Evolutionary conservation across 2,329 filamentous ascomycete genomes (phyloP).

Genomic region (Beauveria caledonica): DNA sequence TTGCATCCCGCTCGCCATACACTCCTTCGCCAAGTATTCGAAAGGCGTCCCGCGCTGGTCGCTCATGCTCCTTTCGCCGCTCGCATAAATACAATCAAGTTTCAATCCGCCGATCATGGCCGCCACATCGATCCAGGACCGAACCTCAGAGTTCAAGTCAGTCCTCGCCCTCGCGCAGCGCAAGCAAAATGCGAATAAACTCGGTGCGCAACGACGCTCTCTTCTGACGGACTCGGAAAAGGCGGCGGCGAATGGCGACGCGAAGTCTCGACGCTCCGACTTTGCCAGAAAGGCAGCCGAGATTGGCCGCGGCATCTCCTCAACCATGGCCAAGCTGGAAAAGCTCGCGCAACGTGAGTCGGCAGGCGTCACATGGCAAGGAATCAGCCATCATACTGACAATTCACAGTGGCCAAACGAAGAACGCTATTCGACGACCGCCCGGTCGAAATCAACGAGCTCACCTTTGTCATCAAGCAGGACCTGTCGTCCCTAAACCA

Average conservation of each 20-base stretch:
- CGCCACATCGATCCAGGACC: conserved; percentile 81
- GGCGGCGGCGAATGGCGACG: conserved; percentile 47
- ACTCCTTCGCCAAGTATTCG: not conserved
- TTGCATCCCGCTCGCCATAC: not conserved
- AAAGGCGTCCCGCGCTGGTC: conserved; percentile 25
- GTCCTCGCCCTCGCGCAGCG: conserved; percentile 82
- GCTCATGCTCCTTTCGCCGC: conserved; percentile 17
- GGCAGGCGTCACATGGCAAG: not conserved
- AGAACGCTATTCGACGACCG: conserved; percentile 97
- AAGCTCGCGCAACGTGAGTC: conserved; percentile 72
- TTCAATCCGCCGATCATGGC: conserved; percentile 38
- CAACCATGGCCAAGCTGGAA: conserved; percentile 91
- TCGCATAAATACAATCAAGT: not conserved
- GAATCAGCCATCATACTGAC: conserved; percentile 4
- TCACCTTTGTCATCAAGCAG: conserved; percentile 97
- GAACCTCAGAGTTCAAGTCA: conserved; percentile 88
- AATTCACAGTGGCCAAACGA: conserved; percentile 67
- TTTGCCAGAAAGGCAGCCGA: conserved; percentile 88
- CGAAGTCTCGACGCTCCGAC: conserved; percentile 63
- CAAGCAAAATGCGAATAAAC: conserved; percentile 66
- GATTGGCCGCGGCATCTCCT: conserved; percentile 84
- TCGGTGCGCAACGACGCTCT: conserved; percentile 70
- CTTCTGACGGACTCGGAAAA: conserved; percentile 69
- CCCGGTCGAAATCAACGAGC: conserved; percentile 91
- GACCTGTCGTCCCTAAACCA: conserved; percentile 78